Evolutionary conservation across 2,329 filamentous ascomycete genomes (phyloP), one percentile per base, ranked within the genome.

Genomic region (Xylariaceae sp.): DNA sequence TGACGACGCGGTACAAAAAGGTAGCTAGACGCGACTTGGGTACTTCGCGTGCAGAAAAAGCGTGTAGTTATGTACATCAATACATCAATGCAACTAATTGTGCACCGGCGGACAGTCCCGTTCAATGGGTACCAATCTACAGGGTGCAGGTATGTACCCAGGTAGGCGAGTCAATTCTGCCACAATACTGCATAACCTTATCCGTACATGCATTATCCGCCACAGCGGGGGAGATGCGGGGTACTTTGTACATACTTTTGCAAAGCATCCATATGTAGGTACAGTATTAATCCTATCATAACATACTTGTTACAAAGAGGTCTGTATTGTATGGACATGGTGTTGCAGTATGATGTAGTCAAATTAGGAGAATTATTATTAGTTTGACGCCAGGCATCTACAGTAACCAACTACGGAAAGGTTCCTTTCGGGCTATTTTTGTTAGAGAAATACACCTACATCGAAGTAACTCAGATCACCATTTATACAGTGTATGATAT

Each of bases 21-120:
- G n/a, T 52, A 57, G 47, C 32, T 6, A 55, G 48, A 62, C 60
- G 60, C 60, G 60, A 58, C 46, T 52, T 56, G 20, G 48, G 26
- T 40, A 48, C 26, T 40, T 40, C 20, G 45, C 29, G 19, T 37
- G 32, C 32, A 37, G 32, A 16, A 12, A 37, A 14, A 29, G 26
- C 10, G 14, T 16, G 14, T 14, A 37, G 3, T 3, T 37, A 37
- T 14, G 12, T 37, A 37, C 32, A 37, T 37, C 6, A 4, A 37
- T 37, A 16, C 32, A 37, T 37, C 14, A 26, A 26, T 26, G 23
- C 23, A 26, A 26, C 23, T 37, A 37, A 37, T 37, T 16, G 32
- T 37, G 32, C 32, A 37, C 32, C 32, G 6, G 32, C 32, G 32
- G 32, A 12, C 32, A 37, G 32, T 37, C 32, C 32, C 32, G 32